Evolutionary conservation across 169 alveolate species (phyloP), one percentile per base, ranked within the genome.

Genomic region (Theileria orientalis): DNA sequence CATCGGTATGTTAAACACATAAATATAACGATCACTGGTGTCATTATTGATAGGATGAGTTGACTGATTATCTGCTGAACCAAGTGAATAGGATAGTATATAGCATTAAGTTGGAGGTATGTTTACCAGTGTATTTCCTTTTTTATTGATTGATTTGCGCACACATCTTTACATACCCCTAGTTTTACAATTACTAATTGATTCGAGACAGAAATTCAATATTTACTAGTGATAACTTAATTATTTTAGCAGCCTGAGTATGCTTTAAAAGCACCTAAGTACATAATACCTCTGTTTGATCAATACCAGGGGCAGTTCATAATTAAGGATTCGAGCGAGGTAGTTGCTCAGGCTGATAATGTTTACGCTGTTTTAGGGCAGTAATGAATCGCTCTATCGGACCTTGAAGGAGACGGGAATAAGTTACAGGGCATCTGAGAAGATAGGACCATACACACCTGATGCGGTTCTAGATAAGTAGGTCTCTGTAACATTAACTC

Each of bases 61-160:
- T 63, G 1, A 16, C 75, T 16, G 85, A 73, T 16, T 67, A 51
- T 6, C 5, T 32, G 44, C 16, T 73, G 5, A 73, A 73, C 62
- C 84, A 82, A 52, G 74, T 82, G 33, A 82, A 72, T 54, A 46
- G 89, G 52, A 82, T 82, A 16, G 63, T 74, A 78, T 74, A 73
- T 51, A 70, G 83, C 69, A 35, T 72, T 5, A 56, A 71, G 3
- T 41, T 57, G 6, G 89, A 82, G 79, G 87, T 78, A 61, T 6
- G 14, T 1, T 30, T 11, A 25, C 32, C 14, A 9, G 29, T 7
- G 16, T 23, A 19, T 46, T 14, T n/a, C 42, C 23, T 44, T 49
- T 2, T n/a, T 16, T 42, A 14, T 16, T 13, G 52, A 42, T 14
- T 42, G 16, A 14, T 42, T 42, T 16, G 16, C 16, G 52, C 52